Conservation (phyloP, 345 rosid genomes). For the Salix suchowensis region DNA sequence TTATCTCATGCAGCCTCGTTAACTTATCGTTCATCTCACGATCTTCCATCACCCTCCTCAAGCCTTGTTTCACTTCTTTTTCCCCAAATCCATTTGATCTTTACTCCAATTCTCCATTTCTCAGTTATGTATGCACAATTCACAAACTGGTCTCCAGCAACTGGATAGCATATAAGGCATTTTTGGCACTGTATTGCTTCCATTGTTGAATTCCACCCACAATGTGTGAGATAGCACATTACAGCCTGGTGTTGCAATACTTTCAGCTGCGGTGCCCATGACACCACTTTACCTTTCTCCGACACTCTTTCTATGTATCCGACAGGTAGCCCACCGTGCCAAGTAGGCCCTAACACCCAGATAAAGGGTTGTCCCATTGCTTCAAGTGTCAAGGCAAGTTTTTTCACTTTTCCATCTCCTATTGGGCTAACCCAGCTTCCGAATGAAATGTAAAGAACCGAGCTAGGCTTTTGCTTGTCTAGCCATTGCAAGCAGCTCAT, state of each 20-base stretch:
- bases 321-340: conserved; percentile 57
- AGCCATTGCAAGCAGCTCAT: conserved; percentile 60
- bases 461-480: conserved; percentile 39
- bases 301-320: conserved; percentile 43
- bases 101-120: conserved; percentile 57
- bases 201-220: conserved; percentile 87
- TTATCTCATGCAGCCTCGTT: conserved; percentile 29
- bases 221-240: conserved; percentile 62
- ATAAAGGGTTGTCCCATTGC: conserved; percentile 45
- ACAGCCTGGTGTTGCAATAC: conserved; percentile 48
- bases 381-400: conserved; percentile 52
- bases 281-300: conserved; percentile 44
- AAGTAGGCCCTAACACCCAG: conserved; percentile 50
- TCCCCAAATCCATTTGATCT: conserved; percentile 40
- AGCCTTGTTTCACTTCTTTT: conserved; percentile 43
- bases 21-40: conserved; percentile 38
- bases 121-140: conserved; percentile 58
- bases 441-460: conserved; percentile 65
- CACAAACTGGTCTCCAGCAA: conserved; percentile 77
- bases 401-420: conserved; percentile 47
- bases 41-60: conserved; percentile 46
- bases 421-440: conserved; percentile 86
- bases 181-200: conserved; percentile 51
- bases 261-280: conserved; percentile 71
- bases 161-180: conserved; percentile 59